Base-by-base conservation (phyloP, 192 early-diverging fungal species). In the Piromyces finnis region DNA sequence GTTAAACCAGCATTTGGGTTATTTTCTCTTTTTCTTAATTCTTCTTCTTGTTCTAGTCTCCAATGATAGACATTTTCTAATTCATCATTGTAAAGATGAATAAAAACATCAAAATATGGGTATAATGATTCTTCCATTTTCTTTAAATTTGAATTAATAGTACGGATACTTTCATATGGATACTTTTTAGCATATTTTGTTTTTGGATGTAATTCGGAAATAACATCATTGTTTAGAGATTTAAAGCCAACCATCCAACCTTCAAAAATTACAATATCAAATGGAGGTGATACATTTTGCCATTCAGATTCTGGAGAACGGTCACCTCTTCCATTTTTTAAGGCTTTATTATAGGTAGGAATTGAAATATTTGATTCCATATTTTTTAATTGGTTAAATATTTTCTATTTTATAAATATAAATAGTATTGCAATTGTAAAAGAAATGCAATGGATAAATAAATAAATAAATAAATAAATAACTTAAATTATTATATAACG, bases 241-340 rank as follows among this genome's bases (percentile, higher is more conserved):
- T 91, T 94, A 82, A 97, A 98, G 1, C 96, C 97, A 14, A 96
- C 81, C 39, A 88, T 94, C 95, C 97, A 98, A 0, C 96, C 97
- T 84, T 98, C 97, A 82, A 97, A 93, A 35, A 98, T 82, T 27
- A 98, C 86, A 68, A 97, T 88, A 80, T 97, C 90, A 28, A 93
- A 79, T 0, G 93, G 92, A 17, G 86, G 82, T 11, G 81, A 51
- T 0, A 86, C 87, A 26, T 29, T 79, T 4, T 81, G 82, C 94
- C 94, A 98, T 36, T 90, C 39, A 9, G 80, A 77, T 28, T 68
- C n/a, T 9, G 91, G 87, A 0, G 89, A 28, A 15, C 94, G 89
- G 82, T 98, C 95, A 4, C 97, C 97, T 27, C 88, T 87, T 0
- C 97, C 97, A 78, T 86, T 79, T 78, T 91, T 78, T 32, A 92